These are phyloP conservation scores for Pythium monospermum DNA, from an alignment of 352 stramenopile genomes.

Conservation along the genomic window DNA sequence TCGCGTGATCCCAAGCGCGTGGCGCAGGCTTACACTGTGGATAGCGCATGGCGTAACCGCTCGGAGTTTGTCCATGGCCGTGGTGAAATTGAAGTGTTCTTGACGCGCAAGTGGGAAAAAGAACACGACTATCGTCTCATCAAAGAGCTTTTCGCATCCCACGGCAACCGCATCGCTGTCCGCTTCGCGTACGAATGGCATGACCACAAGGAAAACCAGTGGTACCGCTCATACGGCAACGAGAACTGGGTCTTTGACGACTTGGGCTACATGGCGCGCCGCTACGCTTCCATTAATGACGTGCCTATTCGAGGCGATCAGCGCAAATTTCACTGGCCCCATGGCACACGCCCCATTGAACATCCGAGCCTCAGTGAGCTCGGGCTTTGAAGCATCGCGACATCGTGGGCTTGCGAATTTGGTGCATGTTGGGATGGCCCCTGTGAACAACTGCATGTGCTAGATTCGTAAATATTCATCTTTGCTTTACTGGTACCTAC, in stretches of 20 bases:
- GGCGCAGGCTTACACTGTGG: slow-evolving; percentile 73
- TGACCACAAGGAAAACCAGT: slow-evolving; percentile 44
- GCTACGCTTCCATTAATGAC: slow-evolving; percentile 87
- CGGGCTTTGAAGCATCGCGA: no score
- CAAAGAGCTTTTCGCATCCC: slow-evolving; percentile 86
- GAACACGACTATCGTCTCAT: slow-evolving; percentile 86
- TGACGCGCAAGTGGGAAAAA: slow-evolving; percentile 65
- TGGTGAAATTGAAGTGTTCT: slow-evolving; percentile 69
- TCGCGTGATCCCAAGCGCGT: slow-evolving; percentile 61
- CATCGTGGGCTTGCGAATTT: no score
- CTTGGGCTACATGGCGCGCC: slow-evolving; percentile 75
- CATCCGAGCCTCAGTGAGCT: slow-evolving; percentile 17
- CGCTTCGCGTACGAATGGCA: slow-evolving; percentile 87
- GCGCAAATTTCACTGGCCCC: slow-evolving; percentile 58
- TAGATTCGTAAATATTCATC: no score
- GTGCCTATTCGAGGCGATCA: slow-evolving; percentile 67
- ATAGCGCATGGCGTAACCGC: slow-evolving; percentile 86
- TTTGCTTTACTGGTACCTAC: no score
- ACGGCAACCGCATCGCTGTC: slow-evolving; percentile 82
- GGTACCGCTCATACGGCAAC: slow-evolving; percentile 84
- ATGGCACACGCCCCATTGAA: slow-evolving; percentile 41
- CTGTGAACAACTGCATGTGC: no score
- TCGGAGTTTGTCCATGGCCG: slow-evolving; percentile 74
- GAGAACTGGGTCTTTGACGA: slow-evolving; percentile 89
- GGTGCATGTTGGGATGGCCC: no score